These are phyloP conservation scores for Croton laevigatus DNA, from an alignment of 441 rosid genomes.

Conservation along the genomic window DNA sequence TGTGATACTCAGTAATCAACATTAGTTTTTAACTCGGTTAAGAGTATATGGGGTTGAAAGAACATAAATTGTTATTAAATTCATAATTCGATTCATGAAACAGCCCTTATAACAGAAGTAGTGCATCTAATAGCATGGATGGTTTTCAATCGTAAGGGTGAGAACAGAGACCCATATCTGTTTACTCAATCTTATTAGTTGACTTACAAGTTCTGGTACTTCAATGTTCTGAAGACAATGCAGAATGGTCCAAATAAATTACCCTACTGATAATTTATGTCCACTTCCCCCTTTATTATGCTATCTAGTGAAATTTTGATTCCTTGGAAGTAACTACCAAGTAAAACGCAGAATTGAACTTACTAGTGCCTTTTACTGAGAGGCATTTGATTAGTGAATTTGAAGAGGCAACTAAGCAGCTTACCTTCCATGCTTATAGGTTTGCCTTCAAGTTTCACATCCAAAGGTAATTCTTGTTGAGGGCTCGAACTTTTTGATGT, in stretches of 20 bases:
- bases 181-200: not conserved
- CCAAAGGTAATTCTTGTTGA: conserved; percentile 31
- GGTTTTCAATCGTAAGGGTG: not conserved
- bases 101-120: not conserved
- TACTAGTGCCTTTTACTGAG: conserved; percentile 1
- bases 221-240: not conserved
- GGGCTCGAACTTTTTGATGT: conserved; percentile 23
- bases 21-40: not conserved
- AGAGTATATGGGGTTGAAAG: not conserved
- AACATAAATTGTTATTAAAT: not conserved
- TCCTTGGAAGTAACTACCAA: not conserved
- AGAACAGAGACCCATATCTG: not conserved
- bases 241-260: not conserved
- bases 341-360: conserved; percentile 11
- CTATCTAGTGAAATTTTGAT: not conserved
- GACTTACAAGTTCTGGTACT: not conserved
- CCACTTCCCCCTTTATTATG: not conserved
- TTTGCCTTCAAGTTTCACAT: conserved; percentile 27
- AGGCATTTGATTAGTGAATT: conserved; percentile 7
- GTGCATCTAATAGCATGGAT: not conserved
- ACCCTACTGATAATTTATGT: not conserved
- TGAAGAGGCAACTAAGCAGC: conserved; percentile 23
- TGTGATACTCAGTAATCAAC: not conserved
- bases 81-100: not conserved
- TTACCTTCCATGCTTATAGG: conserved; percentile 65